Evolutionary conservation across 2,329 filamentous ascomycete species (phyloP), one percentile per base, ranked within the genome.

Genomic region (Ophioceras dolichostomum): DNA sequence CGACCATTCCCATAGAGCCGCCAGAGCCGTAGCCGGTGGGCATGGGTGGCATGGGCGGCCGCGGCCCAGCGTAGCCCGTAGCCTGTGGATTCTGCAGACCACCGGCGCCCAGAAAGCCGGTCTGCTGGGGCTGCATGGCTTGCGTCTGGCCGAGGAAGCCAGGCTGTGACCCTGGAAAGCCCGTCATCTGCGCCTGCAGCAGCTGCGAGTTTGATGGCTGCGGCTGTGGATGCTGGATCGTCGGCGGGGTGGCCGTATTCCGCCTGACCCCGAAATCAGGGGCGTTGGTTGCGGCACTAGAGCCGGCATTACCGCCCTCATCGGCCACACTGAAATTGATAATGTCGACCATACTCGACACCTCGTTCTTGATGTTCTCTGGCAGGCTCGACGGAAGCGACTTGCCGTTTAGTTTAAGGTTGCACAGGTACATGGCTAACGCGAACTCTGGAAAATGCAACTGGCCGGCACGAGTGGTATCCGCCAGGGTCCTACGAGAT

Each of bases 291-390:
- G 38, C 31, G 4, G 34, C 12, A n/a, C n/a, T n/a, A 28, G 30
- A 24, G 19, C 53, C 5, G 5, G 62, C 65, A 28, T 27, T 36
- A 7, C 21, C 24, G 28, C 64, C 65, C 20, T 89, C 81, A 45
- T 98, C 91, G 1, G 76, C 77, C 18, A 95, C 74, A 47, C 81
- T 86, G 56, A 98, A 98, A 41, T 87, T 94, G 54, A 98, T 98
- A 39, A 98, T 98, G 54, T 98, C 91, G 29, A 98, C 91, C 88
- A 98, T 96, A 60, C 91, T 94, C 4, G 89, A 96, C 14, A 98
- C 91, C 58, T 98, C 91, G 51, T 98, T 98, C 64, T 79, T 83
- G 46, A 98, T 79, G 41, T 76, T 81, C 22, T 95, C 87, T 0
- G 91, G 91, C 9, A 98, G 68, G 5, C 55, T 58, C 2, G 68